A percentile compares a stretch with the other conserved stretches of the same genome.
These are phyloP conservation scores for Prunus armeniaca DNA, from an alignment of 306 rosid species.

Conservation along the genomic window DNA sequence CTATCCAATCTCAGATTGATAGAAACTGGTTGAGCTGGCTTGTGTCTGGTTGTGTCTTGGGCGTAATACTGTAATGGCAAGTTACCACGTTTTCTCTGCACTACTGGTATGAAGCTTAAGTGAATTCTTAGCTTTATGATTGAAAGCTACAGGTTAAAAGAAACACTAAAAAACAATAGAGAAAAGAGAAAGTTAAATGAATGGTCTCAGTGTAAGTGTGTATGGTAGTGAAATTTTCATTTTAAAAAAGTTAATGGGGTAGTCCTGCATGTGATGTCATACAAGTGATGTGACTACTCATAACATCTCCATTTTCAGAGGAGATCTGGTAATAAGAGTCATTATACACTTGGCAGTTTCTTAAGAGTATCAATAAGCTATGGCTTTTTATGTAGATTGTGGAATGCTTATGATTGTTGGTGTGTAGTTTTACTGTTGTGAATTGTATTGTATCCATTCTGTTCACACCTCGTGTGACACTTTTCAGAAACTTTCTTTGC, in stretches of 20 bases:
- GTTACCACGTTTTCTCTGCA: background rate
- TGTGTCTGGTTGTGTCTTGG: background rate
- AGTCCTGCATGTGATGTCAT: background rate
- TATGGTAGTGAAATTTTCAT: background rate
- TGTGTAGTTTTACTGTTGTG: background rate
- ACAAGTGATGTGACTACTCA: background rate
- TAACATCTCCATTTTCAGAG: background rate
- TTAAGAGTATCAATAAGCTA: background rate
- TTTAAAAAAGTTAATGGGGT: background rate
- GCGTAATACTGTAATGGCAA: background rate
- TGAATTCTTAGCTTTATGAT: background rate
- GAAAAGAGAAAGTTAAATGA: background rate
- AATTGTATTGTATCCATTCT: background rate
- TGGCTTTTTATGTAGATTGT: background rate
- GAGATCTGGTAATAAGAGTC: background rate
- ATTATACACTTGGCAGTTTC: background rate
- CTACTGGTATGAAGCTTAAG: background rate
- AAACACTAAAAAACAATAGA: background rate
- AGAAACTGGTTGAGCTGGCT: background rate
- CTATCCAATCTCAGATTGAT: background rate
- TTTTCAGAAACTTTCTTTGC: conserved; percentile 11
- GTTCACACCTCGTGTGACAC: background rate
- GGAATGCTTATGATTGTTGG: background rate
- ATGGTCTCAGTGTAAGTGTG: background rate
- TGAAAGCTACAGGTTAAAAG: background rate